phyloP scores from a whole-genome alignment of 306 rosid species.

The Cucurbita maxima region DNA sequence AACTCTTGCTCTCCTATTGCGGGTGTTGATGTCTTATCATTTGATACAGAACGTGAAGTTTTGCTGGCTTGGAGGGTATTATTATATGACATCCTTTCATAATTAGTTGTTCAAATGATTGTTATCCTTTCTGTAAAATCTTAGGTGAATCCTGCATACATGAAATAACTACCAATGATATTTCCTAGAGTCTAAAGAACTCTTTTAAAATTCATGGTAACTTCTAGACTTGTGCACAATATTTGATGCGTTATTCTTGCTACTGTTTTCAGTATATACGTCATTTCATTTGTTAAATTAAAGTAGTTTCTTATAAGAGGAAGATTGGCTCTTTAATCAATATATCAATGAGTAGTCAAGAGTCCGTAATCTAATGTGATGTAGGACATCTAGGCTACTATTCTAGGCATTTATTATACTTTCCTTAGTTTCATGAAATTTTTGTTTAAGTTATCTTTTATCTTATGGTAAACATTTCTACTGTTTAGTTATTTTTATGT shows the following conservation, averaged over 20 bases:
- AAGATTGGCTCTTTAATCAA: not conserved
- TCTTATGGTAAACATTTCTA: no score
- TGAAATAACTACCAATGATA: not conserved
- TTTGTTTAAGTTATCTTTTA: no score
- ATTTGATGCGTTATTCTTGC: not conserved
- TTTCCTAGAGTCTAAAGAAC: not conserved
- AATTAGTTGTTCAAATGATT: not conserved
- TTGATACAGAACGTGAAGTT: conserved; percentile 76
- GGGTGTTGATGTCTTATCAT: conserved; percentile 88
- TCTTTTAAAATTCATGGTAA: not conserved
- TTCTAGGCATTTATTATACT: no score
- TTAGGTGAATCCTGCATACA: not conserved
- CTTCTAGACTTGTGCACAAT: not conserved
- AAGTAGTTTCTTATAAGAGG: not conserved
- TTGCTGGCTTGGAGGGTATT: conserved; percentile 95
- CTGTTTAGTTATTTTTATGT: no score
- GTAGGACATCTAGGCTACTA: no score
- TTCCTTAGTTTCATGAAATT: no score
- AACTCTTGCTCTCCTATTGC: conserved; percentile 86
- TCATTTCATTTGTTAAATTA: not conserved
- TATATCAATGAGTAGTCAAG: not conserved
- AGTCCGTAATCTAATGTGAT: not conserved
- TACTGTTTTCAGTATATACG: not conserved
- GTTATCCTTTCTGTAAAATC: not conserved
- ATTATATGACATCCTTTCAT: conserved; percentile 3